These are phyloP conservation scores for Plenodomus biglobosus DNA, from an alignment of 2,329 filamentous ascomycete genomes.

Conservation along the genomic window DNA sequence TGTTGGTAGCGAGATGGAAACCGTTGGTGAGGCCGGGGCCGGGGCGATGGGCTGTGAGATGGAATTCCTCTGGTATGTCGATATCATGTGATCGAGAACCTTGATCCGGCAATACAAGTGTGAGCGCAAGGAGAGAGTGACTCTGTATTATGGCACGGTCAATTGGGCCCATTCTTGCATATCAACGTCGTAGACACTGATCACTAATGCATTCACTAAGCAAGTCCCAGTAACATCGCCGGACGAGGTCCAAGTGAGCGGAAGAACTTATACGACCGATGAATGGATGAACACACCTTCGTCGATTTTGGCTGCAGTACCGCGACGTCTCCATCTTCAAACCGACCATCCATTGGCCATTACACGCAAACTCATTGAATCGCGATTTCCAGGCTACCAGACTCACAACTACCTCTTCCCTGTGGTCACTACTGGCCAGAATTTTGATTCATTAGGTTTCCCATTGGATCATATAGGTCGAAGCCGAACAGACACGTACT, in stretches of 20 bases:
- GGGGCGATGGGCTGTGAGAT: conserved; percentile 24
- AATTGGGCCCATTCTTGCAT: neutral
- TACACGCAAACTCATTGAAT: conserved; percentile 89
- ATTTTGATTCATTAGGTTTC: conserved; percentile 97
- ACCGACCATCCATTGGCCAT: conserved; percentile 87
- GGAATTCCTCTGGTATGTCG: conserved; percentile 38
- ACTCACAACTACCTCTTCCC: conserved; percentile 79
- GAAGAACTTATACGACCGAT: conserved; percentile 67
- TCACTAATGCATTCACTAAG: conserved; percentile 10
- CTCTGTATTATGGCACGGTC: neutral
- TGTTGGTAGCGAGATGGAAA: conserved; percentile 8
- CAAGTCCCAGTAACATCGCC: conserved; percentile 17
- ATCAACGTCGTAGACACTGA: neutral
- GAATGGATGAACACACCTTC: conserved; percentile 81
- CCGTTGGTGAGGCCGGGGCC: conserved; percentile 12
- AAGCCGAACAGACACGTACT: conserved; percentile 89
- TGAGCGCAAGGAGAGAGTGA: neutral
- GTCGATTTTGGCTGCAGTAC: conserved; percentile 72
- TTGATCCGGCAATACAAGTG: neutral
- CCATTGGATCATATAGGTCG: conserved; percentile 84
- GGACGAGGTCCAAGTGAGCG: conserved; percentile 59
- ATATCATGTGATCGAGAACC: conserved; percentile 32
- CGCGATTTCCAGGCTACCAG: conserved; percentile 76
- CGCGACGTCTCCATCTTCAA: conserved; percentile 83
- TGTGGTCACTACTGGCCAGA: conserved; percentile 80